A percentile compares a stretch with the other conserved stretches of the same genome.
Conservation (phyloP, 192 early-diverging fungal species). For the Gonapodya sp. region DNA sequence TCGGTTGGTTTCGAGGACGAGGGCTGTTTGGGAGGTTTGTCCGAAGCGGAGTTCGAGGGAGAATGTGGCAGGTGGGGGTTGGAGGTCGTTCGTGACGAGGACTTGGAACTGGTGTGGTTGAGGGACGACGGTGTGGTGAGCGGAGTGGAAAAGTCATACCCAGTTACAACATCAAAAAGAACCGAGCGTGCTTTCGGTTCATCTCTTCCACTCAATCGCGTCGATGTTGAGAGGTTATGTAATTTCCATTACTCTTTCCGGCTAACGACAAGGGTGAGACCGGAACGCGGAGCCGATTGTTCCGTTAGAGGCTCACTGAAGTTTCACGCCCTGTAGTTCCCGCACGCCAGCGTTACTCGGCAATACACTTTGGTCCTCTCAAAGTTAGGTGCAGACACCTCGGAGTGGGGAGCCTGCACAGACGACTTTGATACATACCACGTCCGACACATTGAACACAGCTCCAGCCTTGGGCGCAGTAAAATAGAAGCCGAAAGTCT, state of each 20-base stretch:
- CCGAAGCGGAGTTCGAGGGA: neutral
- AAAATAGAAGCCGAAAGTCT: neutral
- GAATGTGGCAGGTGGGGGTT: neutral
- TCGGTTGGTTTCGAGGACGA: neutral
- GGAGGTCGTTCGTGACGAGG: neutral
- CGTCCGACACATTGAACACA: neutral
- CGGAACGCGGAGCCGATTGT: too few relatives aligned
- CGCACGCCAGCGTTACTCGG: too few relatives aligned
- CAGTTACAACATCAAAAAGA: neutral
- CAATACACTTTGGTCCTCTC: too few relatives aligned
- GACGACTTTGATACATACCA: neutral
- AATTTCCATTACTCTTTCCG: neutral
- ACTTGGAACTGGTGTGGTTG: neutral
- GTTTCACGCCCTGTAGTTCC: too few relatives aligned
- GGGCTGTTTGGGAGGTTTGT: neutral
- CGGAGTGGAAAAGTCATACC: neutral
- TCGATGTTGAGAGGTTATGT: neutral
- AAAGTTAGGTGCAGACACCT: too few relatives aligned
- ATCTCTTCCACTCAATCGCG: neutral
- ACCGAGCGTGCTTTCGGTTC: neutral
- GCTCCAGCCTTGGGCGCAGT: neutral
- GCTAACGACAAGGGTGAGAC: neutral
- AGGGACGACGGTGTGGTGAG: neutral
- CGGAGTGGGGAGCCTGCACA: too few relatives aligned
- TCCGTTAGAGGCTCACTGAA: too few relatives aligned